These are phyloP conservation scores for Debaryomyces castellii DNA, from an alignment of 805 yeast species.

Conservation along the genomic window DNA sequence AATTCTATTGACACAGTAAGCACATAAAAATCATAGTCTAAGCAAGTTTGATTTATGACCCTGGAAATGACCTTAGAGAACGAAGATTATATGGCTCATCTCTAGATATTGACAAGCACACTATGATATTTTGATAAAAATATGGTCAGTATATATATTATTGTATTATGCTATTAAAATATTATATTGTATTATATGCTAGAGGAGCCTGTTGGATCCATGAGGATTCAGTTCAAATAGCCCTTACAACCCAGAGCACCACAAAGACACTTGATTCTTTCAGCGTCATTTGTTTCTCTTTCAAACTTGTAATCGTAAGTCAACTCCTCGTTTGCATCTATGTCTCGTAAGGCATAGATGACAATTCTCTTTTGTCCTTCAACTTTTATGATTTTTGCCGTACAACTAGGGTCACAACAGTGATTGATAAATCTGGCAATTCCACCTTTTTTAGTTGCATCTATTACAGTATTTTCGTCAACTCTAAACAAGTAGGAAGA, in stretches of 20 bases:
- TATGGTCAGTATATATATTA: no score
- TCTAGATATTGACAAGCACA: no score
- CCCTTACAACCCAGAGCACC: slow-evolving; percentile 97
- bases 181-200: neutral
- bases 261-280: slow-evolving; percentile 86
- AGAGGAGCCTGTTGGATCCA: no score
- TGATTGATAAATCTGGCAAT: slow-evolving; percentile 96
- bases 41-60: no score
- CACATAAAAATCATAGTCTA: no score
- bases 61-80: no score
- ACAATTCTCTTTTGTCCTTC: slow-evolving; percentile 94
- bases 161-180: neutral
- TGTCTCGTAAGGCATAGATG: slow-evolving; percentile 86
- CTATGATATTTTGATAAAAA: no score
- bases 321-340: slow-evolving; percentile 84
- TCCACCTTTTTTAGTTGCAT: slow-evolving; percentile 96
- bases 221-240: slow-evolving; percentile 70
- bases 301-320: slow-evolving; percentile 97
- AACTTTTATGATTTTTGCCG: slow-evolving; percentile 93
- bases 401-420: slow-evolving; percentile 96
- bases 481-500: slow-evolving; percentile 90
- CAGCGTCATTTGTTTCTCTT: slow-evolving; percentile 83
- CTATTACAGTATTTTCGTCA: slow-evolving; percentile 92
- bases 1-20: no score
- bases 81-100: no score